These are phyloP conservation scores for Citropsis articulata DNA, from an alignment of 345 rosid species.

Conservation along the genomic window DNA sequence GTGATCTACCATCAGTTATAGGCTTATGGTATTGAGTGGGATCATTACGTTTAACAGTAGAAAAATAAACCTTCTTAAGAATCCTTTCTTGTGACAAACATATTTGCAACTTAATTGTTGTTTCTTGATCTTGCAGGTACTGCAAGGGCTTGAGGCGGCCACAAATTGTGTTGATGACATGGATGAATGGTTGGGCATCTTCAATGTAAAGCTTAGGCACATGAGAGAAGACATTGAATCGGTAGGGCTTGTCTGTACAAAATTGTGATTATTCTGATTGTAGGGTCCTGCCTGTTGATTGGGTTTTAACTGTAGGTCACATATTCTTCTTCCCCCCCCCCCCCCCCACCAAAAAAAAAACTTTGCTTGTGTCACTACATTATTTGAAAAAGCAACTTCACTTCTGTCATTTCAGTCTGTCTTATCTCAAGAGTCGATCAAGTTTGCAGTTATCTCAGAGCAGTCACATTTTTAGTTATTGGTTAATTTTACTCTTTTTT, in stretches of 20 bases:
- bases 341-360: not conserved
- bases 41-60: not conserved
- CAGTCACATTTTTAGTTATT: not conserved
- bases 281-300: not conserved
- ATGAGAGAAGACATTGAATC: slow-evolving; percentile 99
- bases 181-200: slow-evolving; percentile 98
- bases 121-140: slow-evolving; percentile 54
- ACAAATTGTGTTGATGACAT: slow-evolving; percentile 90
- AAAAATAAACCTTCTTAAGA: not conserved
- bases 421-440: not conserved
- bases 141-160: slow-evolving; percentile 96
- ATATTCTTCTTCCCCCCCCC: not conserved
- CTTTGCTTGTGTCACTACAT: not conserved
- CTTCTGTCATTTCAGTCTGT: not conserved
- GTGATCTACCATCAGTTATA: not conserved
- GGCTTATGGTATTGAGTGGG: not conserved
- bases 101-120: slow-evolving; percentile 1
- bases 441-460: not conserved
- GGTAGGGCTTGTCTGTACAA: slow-evolving; percentile 35
- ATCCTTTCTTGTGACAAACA: not conserved
- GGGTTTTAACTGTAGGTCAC: not conserved
- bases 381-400: not conserved
- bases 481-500: not conserved
- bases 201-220: slow-evolving; percentile 95
- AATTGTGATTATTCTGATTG: slow-evolving; percentile 1